Evolutionary conservation across 257 asterid genomes (phyloP).

Genomic region (Anisodus acutangulus): DNA sequence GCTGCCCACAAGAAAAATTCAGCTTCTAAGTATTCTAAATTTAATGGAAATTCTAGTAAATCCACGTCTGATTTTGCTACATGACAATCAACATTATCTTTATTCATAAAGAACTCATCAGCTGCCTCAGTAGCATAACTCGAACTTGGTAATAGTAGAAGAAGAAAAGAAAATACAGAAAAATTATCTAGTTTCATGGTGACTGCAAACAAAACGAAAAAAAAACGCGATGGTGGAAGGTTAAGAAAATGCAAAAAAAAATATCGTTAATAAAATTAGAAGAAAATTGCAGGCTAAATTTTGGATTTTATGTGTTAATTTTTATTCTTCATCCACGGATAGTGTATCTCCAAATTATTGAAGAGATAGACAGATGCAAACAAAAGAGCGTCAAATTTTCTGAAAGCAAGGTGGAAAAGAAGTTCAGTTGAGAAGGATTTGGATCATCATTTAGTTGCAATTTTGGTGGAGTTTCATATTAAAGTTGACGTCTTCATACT

Average conservation of each 20-base stretch:
- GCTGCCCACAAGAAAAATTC: slow-evolving; percentile 78
- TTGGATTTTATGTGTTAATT: background rate
- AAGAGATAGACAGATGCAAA: background rate
- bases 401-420: background rate
- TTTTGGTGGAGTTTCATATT: background rate
- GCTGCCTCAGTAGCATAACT: background rate
- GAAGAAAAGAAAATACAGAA: background rate
- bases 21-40: slow-evolving; percentile 78
- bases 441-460: background rate
- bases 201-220: no score
- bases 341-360: no score
- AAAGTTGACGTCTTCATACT: background rate
- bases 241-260: no score
- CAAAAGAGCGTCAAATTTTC: background rate
- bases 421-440: background rate
- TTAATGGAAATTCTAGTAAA: slow-evolving; percentile 67
- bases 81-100: no score
- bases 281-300: no score
- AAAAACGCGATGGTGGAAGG: no score
- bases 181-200: background rate
- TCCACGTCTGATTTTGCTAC: slow-evolving; percentile 53
- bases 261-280: no score
- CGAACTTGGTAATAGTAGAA: background rate
- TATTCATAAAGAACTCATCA: background rate
- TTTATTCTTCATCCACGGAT: background rate